Conservation (phyloP, 75 land plant genomes). For the Ceratopteris richardii region DNA sequence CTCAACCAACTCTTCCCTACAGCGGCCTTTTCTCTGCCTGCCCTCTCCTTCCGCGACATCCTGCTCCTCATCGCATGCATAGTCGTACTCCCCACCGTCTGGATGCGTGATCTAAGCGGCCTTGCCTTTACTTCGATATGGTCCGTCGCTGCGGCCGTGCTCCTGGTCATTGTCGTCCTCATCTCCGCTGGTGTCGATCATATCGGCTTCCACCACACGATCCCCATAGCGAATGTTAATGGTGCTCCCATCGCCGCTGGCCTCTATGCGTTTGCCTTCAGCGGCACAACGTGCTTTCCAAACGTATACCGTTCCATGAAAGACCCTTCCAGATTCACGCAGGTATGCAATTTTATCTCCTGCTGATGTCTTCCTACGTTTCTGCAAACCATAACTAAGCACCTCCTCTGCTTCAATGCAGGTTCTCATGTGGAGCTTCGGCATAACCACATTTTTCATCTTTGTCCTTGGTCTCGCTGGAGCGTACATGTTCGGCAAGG, state of each 20-base stretch:
- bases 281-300: slow-evolving; percentile 19
- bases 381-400: no score
- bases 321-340: slow-evolving; percentile 16
- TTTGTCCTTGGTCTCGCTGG: slow-evolving; percentile 12
- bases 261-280: slow-evolving; percentile 21
- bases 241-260: slow-evolving; percentile 15
- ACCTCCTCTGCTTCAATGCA: no score
- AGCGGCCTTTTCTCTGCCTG: background rate
- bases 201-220: slow-evolving; percentile 16
- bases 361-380: no score
- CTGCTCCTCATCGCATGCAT: background rate
- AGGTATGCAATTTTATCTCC: slow-evolving; percentile 7
- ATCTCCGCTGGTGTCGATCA: slow-evolving; percentile 3
- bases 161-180: slow-evolving; percentile 11
- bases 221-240: slow-evolving; percentile 1
- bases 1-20: background rate
- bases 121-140: slow-evolving; percentile 18
- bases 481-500: slow-evolving; percentile 17
- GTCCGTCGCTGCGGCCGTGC: slow-evolving; percentile 8
- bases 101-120: slow-evolving; percentile 46
- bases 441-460: background rate
- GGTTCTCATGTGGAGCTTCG: slow-evolving; percentile 16
- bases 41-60: background rate
- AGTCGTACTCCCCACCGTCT: slow-evolving; percentile 42
- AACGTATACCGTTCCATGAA: slow-evolving; percentile 22